Percentiles rank a stretch among this genome's conserved stretches.
phyloP scores from a whole-genome alignment of 1,139 yeast species.

The Diutina pseudorugosa region DNA sequence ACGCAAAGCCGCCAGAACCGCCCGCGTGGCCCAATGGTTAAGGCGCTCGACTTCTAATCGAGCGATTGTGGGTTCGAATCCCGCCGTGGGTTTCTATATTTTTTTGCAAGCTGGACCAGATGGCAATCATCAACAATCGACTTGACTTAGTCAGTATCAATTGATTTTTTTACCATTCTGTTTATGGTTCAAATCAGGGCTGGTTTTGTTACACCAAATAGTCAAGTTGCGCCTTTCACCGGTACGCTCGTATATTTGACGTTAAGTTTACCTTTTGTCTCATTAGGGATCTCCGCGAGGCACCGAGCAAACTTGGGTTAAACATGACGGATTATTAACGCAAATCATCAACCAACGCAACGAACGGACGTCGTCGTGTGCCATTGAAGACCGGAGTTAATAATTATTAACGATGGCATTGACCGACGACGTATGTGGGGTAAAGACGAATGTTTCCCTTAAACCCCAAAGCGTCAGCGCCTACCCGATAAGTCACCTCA shows the following conservation, averaged over 20 bases:
- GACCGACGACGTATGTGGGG: background rate
- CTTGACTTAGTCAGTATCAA: no score
- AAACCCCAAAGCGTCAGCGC: background rate
- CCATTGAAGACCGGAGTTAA: background rate
- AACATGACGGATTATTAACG: background rate
- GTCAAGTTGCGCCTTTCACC: no score
- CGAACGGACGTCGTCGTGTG: background rate
- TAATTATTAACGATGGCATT: background rate
- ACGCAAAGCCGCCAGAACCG: background rate
- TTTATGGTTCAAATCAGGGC: no score
- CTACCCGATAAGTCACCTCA: background rate
- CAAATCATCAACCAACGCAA: background rate
- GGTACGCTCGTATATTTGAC: background rate
- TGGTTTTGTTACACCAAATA: no score
- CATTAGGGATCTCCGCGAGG: background rate
- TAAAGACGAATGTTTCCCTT: background rate
- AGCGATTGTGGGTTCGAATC: background rate
- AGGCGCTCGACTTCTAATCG: background rate
- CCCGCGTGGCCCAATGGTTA: background rate
- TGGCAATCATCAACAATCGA: no score
- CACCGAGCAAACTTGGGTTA: no score
- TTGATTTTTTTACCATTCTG: no score
- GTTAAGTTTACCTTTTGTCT: background rate
- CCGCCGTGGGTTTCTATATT: background rate
- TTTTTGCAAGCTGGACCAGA: no score